phyloP scores from a whole-genome alignment of 202 grass and related monocot genomes.

The Hordeum pubiflorum region DNA sequence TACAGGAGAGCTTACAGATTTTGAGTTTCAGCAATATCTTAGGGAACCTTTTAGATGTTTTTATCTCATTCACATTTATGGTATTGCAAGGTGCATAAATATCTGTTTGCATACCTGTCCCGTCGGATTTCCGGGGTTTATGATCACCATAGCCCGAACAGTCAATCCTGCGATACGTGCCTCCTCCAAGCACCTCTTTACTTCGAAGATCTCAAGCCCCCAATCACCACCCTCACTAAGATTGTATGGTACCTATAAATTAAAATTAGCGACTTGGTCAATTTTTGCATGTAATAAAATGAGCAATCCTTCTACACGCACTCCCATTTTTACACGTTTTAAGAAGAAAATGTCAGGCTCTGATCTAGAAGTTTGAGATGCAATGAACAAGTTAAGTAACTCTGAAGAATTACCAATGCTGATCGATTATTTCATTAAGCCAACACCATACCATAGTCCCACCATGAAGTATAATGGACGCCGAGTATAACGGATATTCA shows the following conservation, averaged over 20 bases:
- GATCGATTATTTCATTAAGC: background rate
- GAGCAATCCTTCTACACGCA: background rate
- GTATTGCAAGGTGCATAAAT: background rate
- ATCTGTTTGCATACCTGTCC: slow-evolving; percentile 41
- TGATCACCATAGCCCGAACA: slow-evolving; percentile 64
- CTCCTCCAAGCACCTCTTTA: slow-evolving; percentile 52
- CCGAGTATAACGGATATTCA: slow-evolving; percentile 73
- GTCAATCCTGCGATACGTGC: slow-evolving; percentile 48
- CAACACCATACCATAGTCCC: slow-evolving; percentile 52
- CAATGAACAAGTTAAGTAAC: background rate
- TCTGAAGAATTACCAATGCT: background rate
- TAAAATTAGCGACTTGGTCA: background rate
- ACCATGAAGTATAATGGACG: slow-evolving; percentile 65
- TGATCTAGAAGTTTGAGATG: background rate
- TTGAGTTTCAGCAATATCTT: background rate
- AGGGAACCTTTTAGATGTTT: background rate
- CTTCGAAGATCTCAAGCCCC: slow-evolving; percentile 64
- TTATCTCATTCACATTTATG: background rate
- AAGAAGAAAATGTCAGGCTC: background rate
- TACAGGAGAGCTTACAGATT: slow-evolving; percentile 14
- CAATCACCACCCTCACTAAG: slow-evolving; percentile 48
- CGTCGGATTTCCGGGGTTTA: slow-evolving; percentile 81
- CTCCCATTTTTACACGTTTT: background rate
- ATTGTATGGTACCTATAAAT: slow-evolving; percentile 48
- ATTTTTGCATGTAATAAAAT: background rate